These are phyloP conservation scores for Epichloe scottii DNA, from an alignment of 2,329 filamentous ascomycete genomes.

Conservation along the genomic window DNA sequence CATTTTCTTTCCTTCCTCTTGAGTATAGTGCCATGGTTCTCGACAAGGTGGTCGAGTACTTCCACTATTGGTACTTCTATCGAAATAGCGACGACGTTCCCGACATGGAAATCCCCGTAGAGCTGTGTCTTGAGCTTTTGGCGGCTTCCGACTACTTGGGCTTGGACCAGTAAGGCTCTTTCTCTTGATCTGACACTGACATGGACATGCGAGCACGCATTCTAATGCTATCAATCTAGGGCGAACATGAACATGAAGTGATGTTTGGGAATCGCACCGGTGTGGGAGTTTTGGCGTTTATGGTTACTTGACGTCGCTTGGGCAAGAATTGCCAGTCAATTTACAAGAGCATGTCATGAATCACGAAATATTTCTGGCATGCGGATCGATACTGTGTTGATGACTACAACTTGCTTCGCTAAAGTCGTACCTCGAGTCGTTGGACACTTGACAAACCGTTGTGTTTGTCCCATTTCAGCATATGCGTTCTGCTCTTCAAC, in stretches of 20 bases:
- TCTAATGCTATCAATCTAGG: conserved; percentile 20
- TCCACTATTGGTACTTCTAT: conserved; percentile 70
- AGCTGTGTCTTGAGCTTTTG: conserved; percentile 65
- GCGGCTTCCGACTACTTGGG: conserved; percentile 68
- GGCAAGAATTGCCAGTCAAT: not conserved
- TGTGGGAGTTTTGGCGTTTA: not conserved
- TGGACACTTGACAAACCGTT: not conserved
- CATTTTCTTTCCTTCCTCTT: conserved; percentile 3
- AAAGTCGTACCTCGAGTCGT: not conserved
- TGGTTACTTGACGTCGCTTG: not conserved
- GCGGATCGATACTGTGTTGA: not conserved
- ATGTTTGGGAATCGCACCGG: conserved; percentile 4
- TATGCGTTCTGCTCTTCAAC: conserved; percentile 36
- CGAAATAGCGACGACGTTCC: conserved; percentile 58
- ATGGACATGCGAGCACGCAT: conserved; percentile 16
- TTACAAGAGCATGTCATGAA: not conserved
- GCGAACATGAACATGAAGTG: conserved; percentile 26
- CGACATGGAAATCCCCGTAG: conserved; percentile 69
- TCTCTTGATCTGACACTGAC: not conserved
- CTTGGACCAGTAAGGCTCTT: conserved; percentile 39
- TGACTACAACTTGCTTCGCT: not conserved
- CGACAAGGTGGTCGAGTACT: conserved; percentile 72
- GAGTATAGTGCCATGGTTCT: conserved; percentile 54
- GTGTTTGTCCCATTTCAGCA: conserved; percentile 34
- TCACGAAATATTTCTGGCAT: not conserved